These are phyloP conservation scores for Xylaria telfairii DNA, from an alignment of 495 filamentous ascomycete species.

Conservation along the genomic window DNA sequence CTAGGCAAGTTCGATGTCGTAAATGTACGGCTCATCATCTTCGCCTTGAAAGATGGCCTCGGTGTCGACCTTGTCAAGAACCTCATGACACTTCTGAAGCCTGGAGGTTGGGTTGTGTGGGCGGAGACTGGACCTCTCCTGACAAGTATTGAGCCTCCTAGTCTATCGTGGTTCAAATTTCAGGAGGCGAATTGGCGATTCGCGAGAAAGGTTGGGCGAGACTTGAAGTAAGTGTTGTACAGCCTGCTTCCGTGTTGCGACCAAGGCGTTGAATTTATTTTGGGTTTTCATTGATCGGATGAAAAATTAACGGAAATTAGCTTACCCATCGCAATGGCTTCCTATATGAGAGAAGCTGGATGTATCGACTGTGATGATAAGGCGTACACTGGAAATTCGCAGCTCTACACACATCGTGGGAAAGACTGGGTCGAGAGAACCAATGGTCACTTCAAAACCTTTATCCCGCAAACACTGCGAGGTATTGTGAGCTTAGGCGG, in stretches of 20 bases:
- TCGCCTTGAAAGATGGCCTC: conserved; percentile 10
- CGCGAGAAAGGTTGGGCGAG: conserved; percentile 16
- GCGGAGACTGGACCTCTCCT: conserved; percentile 13
- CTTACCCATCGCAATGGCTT: conserved; percentile 11
- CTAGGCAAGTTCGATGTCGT: conserved; percentile 23
- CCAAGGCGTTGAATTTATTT: no score
- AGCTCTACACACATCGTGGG: background rate
- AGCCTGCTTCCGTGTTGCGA: no score
- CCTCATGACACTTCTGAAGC: conserved; percentile 21
- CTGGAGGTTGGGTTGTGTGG: conserved; percentile 20
- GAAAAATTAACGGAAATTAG: conserved; percentile 3
- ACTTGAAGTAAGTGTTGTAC: conserved; percentile 7
- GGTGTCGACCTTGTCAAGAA: conserved; percentile 6
- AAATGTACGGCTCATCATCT: conserved; percentile 16
- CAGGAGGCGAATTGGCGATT: conserved; percentile 10
- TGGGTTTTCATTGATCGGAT: no score
- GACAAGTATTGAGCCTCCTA: conserved; percentile 17
- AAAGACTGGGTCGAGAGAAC: conserved; percentile 2
- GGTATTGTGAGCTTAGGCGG: conserved; percentile 14
- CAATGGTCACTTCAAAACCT: background rate
- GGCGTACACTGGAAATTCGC: background rate
- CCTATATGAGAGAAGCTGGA: conserved; percentile 11
- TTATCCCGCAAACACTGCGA: conserved; percentile 1
- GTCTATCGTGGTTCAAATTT: conserved; percentile 14
- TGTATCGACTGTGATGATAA: conserved; percentile 18